phyloP scores from a whole-genome alignment of 768 basidiomycete species.

The Chalciporus sphaerocephalus region DNA sequence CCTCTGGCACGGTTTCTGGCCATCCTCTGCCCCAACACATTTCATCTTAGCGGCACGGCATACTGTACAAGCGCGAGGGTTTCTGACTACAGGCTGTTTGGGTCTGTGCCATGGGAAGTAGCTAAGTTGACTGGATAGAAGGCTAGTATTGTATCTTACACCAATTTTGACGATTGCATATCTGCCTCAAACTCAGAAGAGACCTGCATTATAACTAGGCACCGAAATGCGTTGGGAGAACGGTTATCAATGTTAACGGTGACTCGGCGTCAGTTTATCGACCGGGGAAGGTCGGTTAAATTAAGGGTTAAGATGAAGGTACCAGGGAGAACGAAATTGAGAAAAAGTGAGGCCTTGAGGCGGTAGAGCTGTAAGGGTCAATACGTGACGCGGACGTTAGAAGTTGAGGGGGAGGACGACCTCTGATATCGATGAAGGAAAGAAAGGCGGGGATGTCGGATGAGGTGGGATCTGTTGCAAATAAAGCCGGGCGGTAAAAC shows the following conservation, averaged over 20 bases:
- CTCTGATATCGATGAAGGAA: constrained; percentile 29
- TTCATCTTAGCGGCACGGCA: constrained; percentile 92
- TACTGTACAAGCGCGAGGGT: constrained; percentile 72
- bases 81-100: constrained; percentile 44
- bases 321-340: constrained; percentile 11
- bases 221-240: constrained; percentile 16
- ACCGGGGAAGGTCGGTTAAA: constrained; percentile 39
- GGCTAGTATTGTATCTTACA: constrained; percentile 15
- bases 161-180: constrained; percentile 29
- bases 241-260: constrained; percentile 39
- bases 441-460: constrained; percentile 29
- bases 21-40: constrained; percentile 86
- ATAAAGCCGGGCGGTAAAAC: constrained; percentile 38
- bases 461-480: constrained; percentile 37
- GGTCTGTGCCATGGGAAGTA: constrained; percentile 27
- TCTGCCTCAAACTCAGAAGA: constrained; percentile 26
- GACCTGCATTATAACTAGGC: constrained; percentile 26
- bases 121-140: constrained; percentile 10
- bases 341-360: constrained; percentile 1
- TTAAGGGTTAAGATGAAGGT: constrained; percentile 33
- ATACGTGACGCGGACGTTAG: constrained; percentile 2
- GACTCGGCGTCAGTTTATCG: constrained; percentile 40
- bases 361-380: constrained; percentile 1
- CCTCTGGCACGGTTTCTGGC: constrained; percentile 74
- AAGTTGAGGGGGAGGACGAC: constrained; percentile 12